Evolutionary conservation across 805 yeast genomes (phyloP), one percentile per base, ranked within the genome.

Genomic region (Saccharomycopsis selenospora): DNA sequence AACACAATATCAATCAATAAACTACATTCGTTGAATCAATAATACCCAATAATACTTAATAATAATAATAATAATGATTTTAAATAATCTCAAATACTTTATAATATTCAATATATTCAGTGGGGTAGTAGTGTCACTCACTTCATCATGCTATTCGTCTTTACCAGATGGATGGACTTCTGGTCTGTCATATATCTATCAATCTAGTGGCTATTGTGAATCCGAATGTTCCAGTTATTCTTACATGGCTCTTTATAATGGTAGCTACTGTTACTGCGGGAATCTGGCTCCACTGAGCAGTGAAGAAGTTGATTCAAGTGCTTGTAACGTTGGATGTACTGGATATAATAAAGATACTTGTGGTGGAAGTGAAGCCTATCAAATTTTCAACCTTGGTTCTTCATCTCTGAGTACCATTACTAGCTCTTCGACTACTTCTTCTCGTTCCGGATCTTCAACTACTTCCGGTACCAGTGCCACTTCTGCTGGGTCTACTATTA

Each of bases 211-310:
- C 4, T 51, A 49, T 28, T 71, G 76, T 56, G 55, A 61, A 3
- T 43, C 40, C 1, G 38, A 49, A 14, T 71, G 76, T 54, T 42
- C 61, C 4, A 55, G 53, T 38, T 67, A 65, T 46, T 62, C 69
- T 3, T 71, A 66, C 51, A 61, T 67, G 43, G 76, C 73, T 38
- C 28, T 70, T 30, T 57, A 54, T 25, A 54, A 61, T 44, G 75
- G 74, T 10, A 56, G 56, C 38, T 56, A 58, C n/a, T 71, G 76
- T 53, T 63, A 57, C 54, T 71, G 76, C 53, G 64, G 69, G 47
- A 36, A 50, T 23, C 23, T 20, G 7, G 48, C 36, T 4, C 51
- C 51, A 1, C 29, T 24, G 29, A 51, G 63, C 3, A 50, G 53
- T n/a, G 46, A 41, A 25, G 23, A 30, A 7, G 43, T 56, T 25